Conservation (phyloP, 768 basidiomycete genomes). For the Stropharia rugosoannulata region DNA sequence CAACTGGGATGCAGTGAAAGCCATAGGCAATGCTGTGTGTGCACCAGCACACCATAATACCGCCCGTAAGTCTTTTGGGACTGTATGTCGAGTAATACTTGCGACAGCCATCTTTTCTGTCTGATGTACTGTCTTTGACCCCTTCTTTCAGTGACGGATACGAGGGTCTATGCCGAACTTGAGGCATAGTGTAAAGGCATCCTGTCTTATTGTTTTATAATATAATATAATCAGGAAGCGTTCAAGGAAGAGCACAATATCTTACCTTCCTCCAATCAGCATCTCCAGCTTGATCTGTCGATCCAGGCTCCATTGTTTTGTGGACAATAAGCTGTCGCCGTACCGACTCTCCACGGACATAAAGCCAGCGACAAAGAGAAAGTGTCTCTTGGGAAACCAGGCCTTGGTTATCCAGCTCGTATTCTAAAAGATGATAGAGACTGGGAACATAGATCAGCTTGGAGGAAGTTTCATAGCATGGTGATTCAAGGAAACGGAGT, state of each 20-base stretch:
- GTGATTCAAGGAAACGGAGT: neutral
- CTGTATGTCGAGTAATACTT: no score
- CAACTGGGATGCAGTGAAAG: conserved; percentile 33
- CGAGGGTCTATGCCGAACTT: neutral
- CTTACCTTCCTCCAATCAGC: neutral
- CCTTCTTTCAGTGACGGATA: neutral
- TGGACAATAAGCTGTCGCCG: neutral
- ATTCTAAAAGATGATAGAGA: neutral
- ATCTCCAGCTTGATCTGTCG: neutral
- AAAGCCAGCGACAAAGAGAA: neutral
- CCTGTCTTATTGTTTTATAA: no score
- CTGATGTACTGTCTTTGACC: neutral
- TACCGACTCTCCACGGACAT: neutral
- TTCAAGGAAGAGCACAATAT: no score
- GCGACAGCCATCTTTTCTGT: neutral
- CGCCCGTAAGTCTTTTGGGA: no score
- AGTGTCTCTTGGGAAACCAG: neutral
- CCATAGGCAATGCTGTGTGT: conserved; percentile 32
- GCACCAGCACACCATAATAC: conserved; percentile 31
- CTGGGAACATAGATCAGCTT: neutral
- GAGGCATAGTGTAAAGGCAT: neutral
- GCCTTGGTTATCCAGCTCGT: neutral
- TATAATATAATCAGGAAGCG: no score
- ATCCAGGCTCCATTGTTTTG: neutral
- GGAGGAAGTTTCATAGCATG: neutral